Evolutionary conservation across 345 rosid species (phyloP).

Genomic region (Noccaea bulbosa): DNA sequence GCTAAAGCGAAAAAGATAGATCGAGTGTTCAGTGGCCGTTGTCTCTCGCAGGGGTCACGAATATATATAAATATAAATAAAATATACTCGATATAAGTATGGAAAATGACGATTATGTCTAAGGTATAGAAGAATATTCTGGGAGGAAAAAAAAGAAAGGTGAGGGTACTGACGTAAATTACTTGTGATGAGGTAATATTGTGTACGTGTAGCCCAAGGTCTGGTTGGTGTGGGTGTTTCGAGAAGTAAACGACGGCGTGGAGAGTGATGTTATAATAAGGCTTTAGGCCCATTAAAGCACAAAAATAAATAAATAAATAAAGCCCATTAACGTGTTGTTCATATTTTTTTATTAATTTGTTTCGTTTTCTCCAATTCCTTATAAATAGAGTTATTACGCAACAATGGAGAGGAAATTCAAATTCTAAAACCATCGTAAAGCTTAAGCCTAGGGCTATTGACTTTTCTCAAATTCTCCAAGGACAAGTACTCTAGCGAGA

Average conservation of each 20-base stretch:
- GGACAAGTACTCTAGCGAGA: too few species aligned
- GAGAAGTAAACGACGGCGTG: conserved; percentile 10
- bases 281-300: conserved; percentile 19
- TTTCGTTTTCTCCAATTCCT: neutral
- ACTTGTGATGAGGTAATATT: neutral
- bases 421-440: too few species aligned
- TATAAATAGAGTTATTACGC: too few species aligned
- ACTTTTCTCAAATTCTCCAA: too few species aligned
- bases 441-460: too few species aligned
- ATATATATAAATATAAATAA: conserved; percentile 25
- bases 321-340: conserved; percentile 8
- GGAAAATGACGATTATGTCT: conserved; percentile 24
- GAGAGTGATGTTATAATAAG: neutral
- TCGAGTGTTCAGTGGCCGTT: conserved; percentile 43
- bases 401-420: too few species aligned
- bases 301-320: neutral
- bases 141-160: neutral
- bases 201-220: conserved; percentile 42
- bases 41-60: conserved; percentile 32
- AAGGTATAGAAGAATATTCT: conserved; percentile 29
- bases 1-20: conserved; percentile 21
- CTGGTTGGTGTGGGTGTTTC: neutral
- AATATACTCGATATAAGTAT: neutral
- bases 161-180: conserved; percentile 20
- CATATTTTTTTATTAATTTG: neutral